phyloP scores from a whole-genome alignment of 2,329 filamentous ascomycete species.

The Didymella keratinophila region DNA sequence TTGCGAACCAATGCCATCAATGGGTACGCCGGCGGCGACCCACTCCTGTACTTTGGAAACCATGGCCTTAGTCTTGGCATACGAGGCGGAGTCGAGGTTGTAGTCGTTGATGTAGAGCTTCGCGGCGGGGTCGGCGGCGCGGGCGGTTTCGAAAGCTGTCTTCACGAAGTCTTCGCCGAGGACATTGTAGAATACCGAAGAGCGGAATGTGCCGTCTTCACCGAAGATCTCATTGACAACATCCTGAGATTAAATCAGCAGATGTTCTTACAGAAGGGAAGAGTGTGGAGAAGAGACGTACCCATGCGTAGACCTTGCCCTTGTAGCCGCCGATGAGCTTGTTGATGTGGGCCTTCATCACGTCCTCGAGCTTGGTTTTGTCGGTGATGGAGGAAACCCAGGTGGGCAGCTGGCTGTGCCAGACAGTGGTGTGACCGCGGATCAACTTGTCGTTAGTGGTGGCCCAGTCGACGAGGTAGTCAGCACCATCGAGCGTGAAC shows the following conservation, averaged over 20 bases:
- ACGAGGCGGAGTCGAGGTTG: conserved; percentile 66
- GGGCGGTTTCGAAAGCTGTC: conserved; percentile 74
- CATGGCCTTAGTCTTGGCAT: conserved; percentile 66
- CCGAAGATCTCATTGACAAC: conserved; percentile 45
- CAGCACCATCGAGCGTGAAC: conserved; percentile 64
- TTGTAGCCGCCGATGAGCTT: conserved; percentile 66
- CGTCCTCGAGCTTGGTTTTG: conserved; percentile 60
- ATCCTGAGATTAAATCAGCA: conserved; percentile 7
- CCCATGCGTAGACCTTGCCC: conserved; percentile 68
- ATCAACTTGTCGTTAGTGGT: conserved; percentile 19
- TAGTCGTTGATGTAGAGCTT: conserved; percentile 80
- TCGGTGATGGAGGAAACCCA: conserved; percentile 68
- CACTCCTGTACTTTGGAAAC: conserved; percentile 68
- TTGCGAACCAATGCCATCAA: conserved; percentile 71
- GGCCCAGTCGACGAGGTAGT: conserved; percentile 24
- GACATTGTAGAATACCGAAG: conserved; percentile 70
- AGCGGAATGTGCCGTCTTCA: conserved; percentile 66
- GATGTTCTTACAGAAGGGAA: too few relatives aligned
- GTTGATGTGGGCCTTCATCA: conserved; percentile 67
- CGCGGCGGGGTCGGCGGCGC: conserved; percentile 69
- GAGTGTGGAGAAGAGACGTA: conserved; percentile 23
- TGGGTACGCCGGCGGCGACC: conserved; percentile 67
- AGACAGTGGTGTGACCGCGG: conserved; percentile 24
- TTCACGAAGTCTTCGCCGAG: conserved; percentile 74
- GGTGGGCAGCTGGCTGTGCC: conserved; percentile 61